Evolutionary conservation across 2,329 filamentous ascomycete genomes (phyloP).

Genomic region (Alternaria longipes): DNA sequence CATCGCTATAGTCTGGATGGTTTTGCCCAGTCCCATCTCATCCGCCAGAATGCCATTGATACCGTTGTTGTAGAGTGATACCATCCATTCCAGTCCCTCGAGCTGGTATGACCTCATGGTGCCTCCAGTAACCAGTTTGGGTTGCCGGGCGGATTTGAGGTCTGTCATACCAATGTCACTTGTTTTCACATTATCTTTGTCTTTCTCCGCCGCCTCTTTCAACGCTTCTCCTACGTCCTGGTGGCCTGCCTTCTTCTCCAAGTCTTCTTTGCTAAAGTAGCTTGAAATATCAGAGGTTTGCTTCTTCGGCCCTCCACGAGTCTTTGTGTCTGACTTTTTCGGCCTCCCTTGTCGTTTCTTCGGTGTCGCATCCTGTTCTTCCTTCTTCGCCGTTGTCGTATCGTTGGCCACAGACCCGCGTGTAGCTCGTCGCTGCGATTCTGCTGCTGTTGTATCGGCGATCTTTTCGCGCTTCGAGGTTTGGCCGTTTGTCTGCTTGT

Average conservation of each 20-base stretch:
- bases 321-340: constrained; percentile 48
- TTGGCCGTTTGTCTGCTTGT: constrained; percentile 56
- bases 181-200: constrained; percentile 66
- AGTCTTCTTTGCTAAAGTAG: constrained; percentile 68
- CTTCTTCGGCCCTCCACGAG: constrained; percentile 52
- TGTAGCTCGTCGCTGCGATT: constrained; percentile 58
- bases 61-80: constrained; percentile 83
- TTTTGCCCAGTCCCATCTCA: constrained; percentile 95
- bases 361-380: constrained; percentile 26
- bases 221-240: constrained; percentile 66
- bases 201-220: constrained; percentile 66
- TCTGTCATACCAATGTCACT: constrained; percentile 72
- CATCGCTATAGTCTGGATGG: constrained; percentile 87
- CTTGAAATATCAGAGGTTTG: constrained; percentile 61
- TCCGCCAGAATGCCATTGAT: constrained; percentile 92
- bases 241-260: constrained; percentile 63
- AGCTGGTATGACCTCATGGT: constrained; percentile 95
- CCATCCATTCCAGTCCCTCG: constrained; percentile 93
- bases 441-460: constrained; percentile 58
- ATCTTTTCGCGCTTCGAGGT: constrained; percentile 58
- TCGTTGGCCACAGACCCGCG: constrained; percentile 44
- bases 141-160: constrained; percentile 83
- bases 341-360: constrained; percentile 49
- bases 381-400: constrained; percentile 23
- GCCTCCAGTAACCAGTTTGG: constrained; percentile 83